Evolutionary conservation across 306 rosid species (phyloP), one percentile per base, ranked within the genome.

Genomic region (Ormosia emarginata): DNA sequence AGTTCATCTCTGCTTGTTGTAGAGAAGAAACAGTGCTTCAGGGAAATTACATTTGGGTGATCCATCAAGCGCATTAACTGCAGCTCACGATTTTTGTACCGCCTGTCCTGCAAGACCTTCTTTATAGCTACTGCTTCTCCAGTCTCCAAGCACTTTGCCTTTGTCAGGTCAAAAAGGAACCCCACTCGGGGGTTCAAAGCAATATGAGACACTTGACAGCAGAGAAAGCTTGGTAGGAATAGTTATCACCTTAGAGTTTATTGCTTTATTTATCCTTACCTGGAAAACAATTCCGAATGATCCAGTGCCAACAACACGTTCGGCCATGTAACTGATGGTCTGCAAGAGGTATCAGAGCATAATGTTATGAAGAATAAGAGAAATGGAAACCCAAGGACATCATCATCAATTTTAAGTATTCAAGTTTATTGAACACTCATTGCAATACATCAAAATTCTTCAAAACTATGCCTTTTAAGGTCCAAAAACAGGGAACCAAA

Each of bases 251-350:
- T 50, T 8, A 61, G 37, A 80, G 64, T 70, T 58, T 39, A 83
- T 55, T 81, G 65, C 68, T 80, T 44, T 8, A 80, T 44, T 78
- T 76, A 66, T 65, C 79, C 82, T 71, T 87, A 93, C 98, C 97
- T 91, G 99, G 83, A 91, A 95, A 85, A 95, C 99, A 37, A 91
- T 84, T 74, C 99, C 99, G 75, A 95, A 93, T 50, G 99, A 95
- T 82, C 98, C 97, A n/a, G 93, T 91, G 74, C 99, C 99, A 29
- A 93, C 99, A 80, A 91, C 93, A 64, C 97, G 97, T 80, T 95
- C 98, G 3, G 99, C 99, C 99, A 95, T 95, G 87, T 93, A 95
- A 85, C 98, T 95, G 88, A 93, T 86, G 40, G 99, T 95, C 99
- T 93, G 93, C 86, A 81, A 82, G 80, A 61, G 47, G 40, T 67